Conservation (phyloP, 345 rosid species). For the Erysimum cheiranthoides region DNA sequence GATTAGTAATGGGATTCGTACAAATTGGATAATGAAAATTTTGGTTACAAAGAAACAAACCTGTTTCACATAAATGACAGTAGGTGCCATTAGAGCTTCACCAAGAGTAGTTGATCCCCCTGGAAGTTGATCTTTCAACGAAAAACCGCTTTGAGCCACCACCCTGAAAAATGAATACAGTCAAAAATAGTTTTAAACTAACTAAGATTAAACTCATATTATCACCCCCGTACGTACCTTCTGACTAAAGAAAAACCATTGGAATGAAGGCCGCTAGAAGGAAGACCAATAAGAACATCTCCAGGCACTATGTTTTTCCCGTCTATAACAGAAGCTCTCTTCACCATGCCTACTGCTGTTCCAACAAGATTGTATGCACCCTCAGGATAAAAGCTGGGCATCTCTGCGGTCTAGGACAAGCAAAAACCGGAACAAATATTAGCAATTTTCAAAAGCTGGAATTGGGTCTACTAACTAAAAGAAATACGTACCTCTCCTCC, state of each 20-base stretch:
- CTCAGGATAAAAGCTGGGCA: constrained; percentile 82
- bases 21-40: background rate
- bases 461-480: background rate
- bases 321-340: constrained; percentile 76
- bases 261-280: constrained; percentile 90
- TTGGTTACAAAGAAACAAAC: constrained; percentile 40
- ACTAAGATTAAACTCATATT: background rate
- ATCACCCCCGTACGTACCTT: constrained; percentile 49
- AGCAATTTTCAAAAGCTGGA: constrained; percentile 8
- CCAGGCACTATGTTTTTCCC: constrained; percentile 76
- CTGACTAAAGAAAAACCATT: constrained; percentile 90
- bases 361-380: constrained; percentile 90
- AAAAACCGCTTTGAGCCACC: constrained; percentile 62
- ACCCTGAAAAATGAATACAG: constrained; percentile 49
- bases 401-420: constrained; percentile 79
- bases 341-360: constrained; percentile 83
- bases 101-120: constrained; percentile 64
- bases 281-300: constrained; percentile 80
- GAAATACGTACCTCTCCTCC: constrained; percentile 92
- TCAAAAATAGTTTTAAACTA: background rate
- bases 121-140: constrained; percentile 70
- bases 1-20: background rate
- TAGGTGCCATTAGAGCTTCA: constrained; percentile 91
- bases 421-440: background rate
- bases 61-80: constrained; percentile 86